Evolutionary conservation across 2,329 filamentous ascomycete species (phyloP), one percentile per base, ranked within the genome.

Genomic region (Penicillium sp.): DNA sequence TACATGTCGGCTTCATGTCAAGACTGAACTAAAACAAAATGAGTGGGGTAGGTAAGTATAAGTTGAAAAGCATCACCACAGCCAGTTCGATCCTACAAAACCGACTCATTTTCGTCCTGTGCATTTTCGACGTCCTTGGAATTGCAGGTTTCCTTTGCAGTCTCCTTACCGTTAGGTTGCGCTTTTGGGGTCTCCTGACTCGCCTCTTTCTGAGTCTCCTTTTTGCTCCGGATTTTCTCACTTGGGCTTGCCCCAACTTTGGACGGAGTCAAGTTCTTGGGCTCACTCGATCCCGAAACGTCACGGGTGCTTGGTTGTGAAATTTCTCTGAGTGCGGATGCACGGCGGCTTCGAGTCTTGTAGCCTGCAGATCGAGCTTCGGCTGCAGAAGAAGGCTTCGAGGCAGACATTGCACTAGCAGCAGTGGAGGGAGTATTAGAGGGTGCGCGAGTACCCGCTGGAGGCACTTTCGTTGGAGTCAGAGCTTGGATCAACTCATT

Each of bases 401-500:
- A 47, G 5, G 63, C 61, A 27, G 66, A 59, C 19, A 63, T 53
- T 19, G 58, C 47, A 13, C 66, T 60, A 2, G 67, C 49, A 23
- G 56, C 50, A 21, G 67, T 60, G 4, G 68, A 66, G 15, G 71
- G 66, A 3, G 70, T 69, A 41, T 71, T 74, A 3, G 68, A 66
- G 7, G 70, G 69, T 16, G 71, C 66, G 11, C 68, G 66, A n/a
- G 68, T 70, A 19, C 69, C 69, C 47, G 48, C 29, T 11, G 53
- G 29, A 16, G 58, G 50, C 15, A 63, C 68, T 50, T 74, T 75
- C 5, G 69, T 66, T 1, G 74, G 72, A 25, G 72, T 73, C n/a
- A 77, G 60, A 15, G 71, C 65, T 50, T 77, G 67, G 25, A 76
- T 68, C 15, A 78, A 63, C 53, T 70, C 69, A 54, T 64, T 71